phyloP scores from a whole-genome alignment of 495 filamentous ascomycete species.

The Endocarpon pusillum region DNA sequence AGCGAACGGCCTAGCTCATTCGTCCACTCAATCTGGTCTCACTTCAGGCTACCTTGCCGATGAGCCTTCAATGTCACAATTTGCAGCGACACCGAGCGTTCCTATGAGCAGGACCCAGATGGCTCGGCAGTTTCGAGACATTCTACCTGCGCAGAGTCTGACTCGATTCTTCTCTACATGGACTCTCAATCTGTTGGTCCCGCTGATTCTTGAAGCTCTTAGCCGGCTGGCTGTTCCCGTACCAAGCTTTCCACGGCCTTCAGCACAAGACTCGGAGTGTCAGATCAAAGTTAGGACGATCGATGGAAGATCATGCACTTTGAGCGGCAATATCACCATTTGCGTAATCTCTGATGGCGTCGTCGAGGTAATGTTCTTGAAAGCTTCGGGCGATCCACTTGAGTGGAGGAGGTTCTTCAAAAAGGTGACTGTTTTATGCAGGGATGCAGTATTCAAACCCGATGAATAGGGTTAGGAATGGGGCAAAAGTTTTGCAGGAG shows the following conservation, averaged over 20 bases:
- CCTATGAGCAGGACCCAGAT: conserved; percentile 71
- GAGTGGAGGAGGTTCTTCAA: conserved; percentile 98
- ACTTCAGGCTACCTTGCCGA: conserved; percentile 47
- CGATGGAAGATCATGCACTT: conserved; percentile 60
- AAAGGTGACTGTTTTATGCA: conserved; percentile 66
- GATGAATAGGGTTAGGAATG: no score
- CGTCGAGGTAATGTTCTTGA: conserved; percentile 80
- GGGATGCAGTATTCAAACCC: conserved; percentile 52
- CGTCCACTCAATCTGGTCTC: conserved; percentile 12
- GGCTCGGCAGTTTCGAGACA: conserved; percentile 74
- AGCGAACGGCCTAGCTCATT: conserved; percentile 22
- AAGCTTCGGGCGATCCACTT: conserved; percentile 86
- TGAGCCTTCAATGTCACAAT: conserved; percentile 85
- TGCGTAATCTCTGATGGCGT: conserved; percentile 48
- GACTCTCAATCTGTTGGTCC: conserved; percentile 58
- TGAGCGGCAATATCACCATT: conserved; percentile 73
- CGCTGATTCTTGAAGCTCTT: conserved; percentile 61
- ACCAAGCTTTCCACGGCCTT: conserved; percentile 27
- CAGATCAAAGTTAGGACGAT: conserved; percentile 55
- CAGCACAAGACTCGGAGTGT: conserved; percentile 31
- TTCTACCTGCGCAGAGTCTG: conserved; percentile 62
- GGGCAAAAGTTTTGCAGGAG: no score
- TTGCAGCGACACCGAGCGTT: conserved; percentile 64
- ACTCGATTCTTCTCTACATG: conserved; percentile 84
- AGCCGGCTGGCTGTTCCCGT: conserved; percentile 69